phyloP scores from a whole-genome alignment of 345 rosid genomes.

The Lumnitzera racemosa region DNA sequence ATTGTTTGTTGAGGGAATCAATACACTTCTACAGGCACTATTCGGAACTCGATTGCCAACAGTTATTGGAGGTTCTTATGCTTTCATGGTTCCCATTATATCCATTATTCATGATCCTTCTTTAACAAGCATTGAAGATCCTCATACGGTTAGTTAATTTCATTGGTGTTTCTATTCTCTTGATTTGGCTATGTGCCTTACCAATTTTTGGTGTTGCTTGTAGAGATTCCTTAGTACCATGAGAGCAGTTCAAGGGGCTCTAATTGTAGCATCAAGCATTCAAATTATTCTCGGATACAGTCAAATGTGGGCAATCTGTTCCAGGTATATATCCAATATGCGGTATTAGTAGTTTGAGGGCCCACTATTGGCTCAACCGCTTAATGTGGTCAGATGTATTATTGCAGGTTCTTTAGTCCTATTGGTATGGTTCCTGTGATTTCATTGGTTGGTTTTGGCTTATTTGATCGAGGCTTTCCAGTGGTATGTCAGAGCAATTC shows the following conservation, averaged over 20 bases:
- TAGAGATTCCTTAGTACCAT: conserved; percentile 87
- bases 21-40: conserved; percentile 83
- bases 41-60: conserved; percentile 93
- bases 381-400: neutral
- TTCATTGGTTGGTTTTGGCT: conserved; percentile 82
- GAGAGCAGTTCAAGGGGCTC: conserved; percentile 98
- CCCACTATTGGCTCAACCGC: no score
- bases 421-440: conserved; percentile 98
- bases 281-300: conserved; percentile 93
- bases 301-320: conserved; percentile 91
- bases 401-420: conserved; percentile 91
- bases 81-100: conserved; percentile 92
- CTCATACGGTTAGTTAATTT: conserved; percentile 52
- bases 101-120: conserved; percentile 87
- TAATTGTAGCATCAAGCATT: conserved; percentile 90
- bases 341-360: neutral
- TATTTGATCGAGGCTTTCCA: conserved; percentile 97
- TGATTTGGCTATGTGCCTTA: conserved; percentile 16
- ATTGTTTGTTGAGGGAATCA: conserved; percentile 83
- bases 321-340: conserved; percentile 47
- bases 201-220: conserved; percentile 7
- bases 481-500: conserved; percentile 40
- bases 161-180: conserved; percentile 1
- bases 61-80: conserved; percentile 94
- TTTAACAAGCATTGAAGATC: conserved; percentile 59